These are phyloP conservation scores for Lachancea fermentati DNA, from an alignment of 805 yeast genomes.

Conservation along the genomic window DNA sequence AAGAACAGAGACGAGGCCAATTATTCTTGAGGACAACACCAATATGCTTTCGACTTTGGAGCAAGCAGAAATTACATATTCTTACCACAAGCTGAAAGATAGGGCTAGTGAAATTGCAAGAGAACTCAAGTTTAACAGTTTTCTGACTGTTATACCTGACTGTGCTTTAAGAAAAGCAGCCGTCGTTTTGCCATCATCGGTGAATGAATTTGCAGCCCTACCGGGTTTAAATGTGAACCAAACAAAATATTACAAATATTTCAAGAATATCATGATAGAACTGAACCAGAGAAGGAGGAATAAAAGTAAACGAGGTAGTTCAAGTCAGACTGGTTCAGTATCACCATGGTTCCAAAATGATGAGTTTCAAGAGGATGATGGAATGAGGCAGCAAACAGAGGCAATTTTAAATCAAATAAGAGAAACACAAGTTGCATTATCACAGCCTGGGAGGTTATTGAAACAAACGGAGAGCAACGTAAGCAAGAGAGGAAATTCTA, in stretches of 20 bases:
- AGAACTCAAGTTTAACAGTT: slow-evolving; percentile 1
- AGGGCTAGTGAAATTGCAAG: slow-evolving; percentile 13
- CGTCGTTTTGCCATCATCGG: slow-evolving; percentile 20
- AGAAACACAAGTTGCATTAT: slow-evolving; percentile 9
- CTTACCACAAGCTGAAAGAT: slow-evolving; percentile 23
- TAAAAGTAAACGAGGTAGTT: background rate
- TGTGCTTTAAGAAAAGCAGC: slow-evolving; percentile 22
- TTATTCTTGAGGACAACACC: slow-evolving; percentile 2
- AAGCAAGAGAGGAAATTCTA: background rate
- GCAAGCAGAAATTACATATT: slow-evolving; percentile 17
- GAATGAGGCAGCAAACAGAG: slow-evolving; percentile 15
- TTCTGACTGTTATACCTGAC: slow-evolving; percentile 23
- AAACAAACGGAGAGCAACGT: background rate
- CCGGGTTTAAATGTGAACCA: slow-evolving; percentile 17
- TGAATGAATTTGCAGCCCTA: slow-evolving; percentile 21
- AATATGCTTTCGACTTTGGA: slow-evolving; percentile 22
- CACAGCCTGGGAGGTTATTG: background rate
- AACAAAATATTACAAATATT: slow-evolving; percentile 19
- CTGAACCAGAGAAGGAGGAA: slow-evolving; percentile 17
- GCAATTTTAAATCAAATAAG: slow-evolving; percentile 20
- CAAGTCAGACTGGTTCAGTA: background rate
- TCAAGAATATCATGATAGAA: slow-evolving; percentile 20
- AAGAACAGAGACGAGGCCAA: slow-evolving; percentile 1
- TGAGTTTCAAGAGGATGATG: slow-evolving; percentile 3
- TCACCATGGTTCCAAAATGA: slow-evolving; percentile 5